Evolutionary conservation across 306 rosid genomes (phyloP).

Genomic region (Prunus davidiana): DNA sequence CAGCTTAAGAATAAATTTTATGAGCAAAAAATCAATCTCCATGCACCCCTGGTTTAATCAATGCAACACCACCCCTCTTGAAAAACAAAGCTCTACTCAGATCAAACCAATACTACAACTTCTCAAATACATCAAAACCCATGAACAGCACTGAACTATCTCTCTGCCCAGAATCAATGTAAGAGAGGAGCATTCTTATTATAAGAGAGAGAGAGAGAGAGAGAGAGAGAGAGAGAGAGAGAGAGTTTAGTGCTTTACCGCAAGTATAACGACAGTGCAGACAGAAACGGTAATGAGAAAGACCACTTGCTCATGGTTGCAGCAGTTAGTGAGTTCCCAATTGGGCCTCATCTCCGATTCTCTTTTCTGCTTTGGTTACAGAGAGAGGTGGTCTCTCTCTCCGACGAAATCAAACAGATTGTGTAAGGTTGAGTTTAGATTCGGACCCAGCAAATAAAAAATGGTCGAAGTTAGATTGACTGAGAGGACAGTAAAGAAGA

Average conservation of each 20-base stretch:
- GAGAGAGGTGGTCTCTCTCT: background rate
- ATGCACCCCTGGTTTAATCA: no score
- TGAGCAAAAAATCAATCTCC: background rate
- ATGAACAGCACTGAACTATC: background rate
- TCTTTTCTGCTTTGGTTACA: background rate
- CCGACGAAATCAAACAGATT: background rate
- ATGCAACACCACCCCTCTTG: background rate
- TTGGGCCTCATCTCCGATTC: constrained; percentile 37
- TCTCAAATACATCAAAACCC: background rate
- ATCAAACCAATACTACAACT: constrained; percentile 2
- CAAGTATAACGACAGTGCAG: constrained; percentile 60
- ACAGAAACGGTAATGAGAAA: constrained; percentile 48
- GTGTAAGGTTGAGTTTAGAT: background rate
- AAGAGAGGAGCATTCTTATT: background rate
- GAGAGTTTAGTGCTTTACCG: constrained; percentile 30
- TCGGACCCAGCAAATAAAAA: no score
- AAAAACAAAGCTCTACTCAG: constrained; percentile 12
- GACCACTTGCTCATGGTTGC: constrained; percentile 64
- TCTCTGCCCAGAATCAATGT: constrained; percentile 5
- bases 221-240: background rate
- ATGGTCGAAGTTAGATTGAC: background rate
- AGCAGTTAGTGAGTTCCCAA: constrained; percentile 62
- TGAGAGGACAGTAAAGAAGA: background rate
- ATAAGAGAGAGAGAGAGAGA: background rate
- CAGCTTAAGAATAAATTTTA: background rate